Conservation (phyloP, 768 basidiomycete species). For the Psilocybe sp. region DNA sequence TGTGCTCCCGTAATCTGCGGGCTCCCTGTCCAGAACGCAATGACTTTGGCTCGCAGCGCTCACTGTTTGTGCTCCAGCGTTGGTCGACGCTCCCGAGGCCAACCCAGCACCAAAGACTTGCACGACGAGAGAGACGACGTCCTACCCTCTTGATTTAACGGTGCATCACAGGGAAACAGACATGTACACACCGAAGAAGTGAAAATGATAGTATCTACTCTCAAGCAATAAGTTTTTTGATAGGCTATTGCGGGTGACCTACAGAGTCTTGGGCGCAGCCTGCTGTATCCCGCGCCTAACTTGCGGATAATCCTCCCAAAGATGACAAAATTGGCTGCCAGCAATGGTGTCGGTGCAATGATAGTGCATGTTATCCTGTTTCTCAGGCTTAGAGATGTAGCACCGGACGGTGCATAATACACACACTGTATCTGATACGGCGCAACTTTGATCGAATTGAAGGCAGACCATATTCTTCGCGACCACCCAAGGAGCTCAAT, state of each 20-base stretch:
- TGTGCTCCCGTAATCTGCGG: too few species aligned
- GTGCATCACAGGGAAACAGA: too few species aligned
- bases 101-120: constrained; percentile 54
- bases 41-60: too few species aligned
- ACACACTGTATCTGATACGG: too few species aligned
- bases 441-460: too few species aligned
- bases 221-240: background rate
- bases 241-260: constrained; percentile 12
- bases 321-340: constrained; percentile 58
- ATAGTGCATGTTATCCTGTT: constrained; percentile 46
- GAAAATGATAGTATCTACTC: constrained; percentile 40
- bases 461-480: too few species aligned
- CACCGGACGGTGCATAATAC: too few species aligned
- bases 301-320: constrained; percentile 42
- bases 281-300: constrained; percentile 44
- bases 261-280: constrained; percentile 42
- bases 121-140: constrained; percentile 48
- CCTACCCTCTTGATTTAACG: constrained; percentile 19
- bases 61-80: background rate
- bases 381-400: too few species aligned
- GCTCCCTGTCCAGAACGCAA: too few species aligned
- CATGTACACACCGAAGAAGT: constrained; percentile 25
- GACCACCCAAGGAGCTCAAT: too few species aligned
- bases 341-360: constrained; percentile 51
- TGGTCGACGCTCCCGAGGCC: constrained; percentile 29